Conservation (phyloP, 768 basidiomycete species). For the Trametes gibbosa region DNA sequence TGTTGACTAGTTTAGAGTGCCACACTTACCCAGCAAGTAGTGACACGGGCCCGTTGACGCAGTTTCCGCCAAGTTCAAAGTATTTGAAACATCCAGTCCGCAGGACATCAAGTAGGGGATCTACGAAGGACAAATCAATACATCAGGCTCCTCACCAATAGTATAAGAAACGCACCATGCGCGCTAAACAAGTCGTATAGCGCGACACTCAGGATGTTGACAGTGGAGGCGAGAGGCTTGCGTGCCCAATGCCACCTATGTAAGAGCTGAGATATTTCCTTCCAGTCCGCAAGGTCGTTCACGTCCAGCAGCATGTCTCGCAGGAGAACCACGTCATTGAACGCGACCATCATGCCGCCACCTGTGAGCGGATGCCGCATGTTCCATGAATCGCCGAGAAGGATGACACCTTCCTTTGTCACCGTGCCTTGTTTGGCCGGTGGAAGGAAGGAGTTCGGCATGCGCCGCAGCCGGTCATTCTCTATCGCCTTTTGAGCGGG, state of each 20-base stretch:
- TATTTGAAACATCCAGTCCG: slow-evolving; percentile 94
- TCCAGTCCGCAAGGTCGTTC: slow-evolving; percentile 46
- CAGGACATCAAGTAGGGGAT: slow-evolving; percentile 58
- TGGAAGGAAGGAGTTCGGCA: slow-evolving; percentile 96
- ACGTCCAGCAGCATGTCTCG: slow-evolving; percentile 55
- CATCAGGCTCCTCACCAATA: not conserved
- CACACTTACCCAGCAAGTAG: slow-evolving; percentile 77
- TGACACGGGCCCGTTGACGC: slow-evolving; percentile 83
- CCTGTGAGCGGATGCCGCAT: slow-evolving; percentile 99
- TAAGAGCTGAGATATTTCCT: slow-evolving; percentile 47
- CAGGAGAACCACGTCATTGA: slow-evolving; percentile 81
- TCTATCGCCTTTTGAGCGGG: slow-evolving; percentile 68
- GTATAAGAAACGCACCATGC: slow-evolving; percentile 60
- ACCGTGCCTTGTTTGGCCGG: slow-evolving; percentile 59
- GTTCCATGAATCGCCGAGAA: slow-evolving; percentile 96
- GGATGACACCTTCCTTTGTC: slow-evolving; percentile 67
- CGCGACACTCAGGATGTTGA: slow-evolving; percentile 92
- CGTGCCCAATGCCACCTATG: slow-evolving; percentile 83
- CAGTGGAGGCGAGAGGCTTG: slow-evolving; percentile 78
- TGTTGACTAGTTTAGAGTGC: not conserved
- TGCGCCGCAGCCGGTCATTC: slow-evolving; percentile 78
- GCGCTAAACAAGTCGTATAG: slow-evolving; percentile 94
- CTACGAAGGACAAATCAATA: slow-evolving; percentile 35
- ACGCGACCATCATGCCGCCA: slow-evolving; percentile 96
- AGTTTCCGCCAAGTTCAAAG: slow-evolving; percentile 91